phyloP scores from a whole-genome alignment of 345 rosid species.

The Aegle marmelos region DNA sequence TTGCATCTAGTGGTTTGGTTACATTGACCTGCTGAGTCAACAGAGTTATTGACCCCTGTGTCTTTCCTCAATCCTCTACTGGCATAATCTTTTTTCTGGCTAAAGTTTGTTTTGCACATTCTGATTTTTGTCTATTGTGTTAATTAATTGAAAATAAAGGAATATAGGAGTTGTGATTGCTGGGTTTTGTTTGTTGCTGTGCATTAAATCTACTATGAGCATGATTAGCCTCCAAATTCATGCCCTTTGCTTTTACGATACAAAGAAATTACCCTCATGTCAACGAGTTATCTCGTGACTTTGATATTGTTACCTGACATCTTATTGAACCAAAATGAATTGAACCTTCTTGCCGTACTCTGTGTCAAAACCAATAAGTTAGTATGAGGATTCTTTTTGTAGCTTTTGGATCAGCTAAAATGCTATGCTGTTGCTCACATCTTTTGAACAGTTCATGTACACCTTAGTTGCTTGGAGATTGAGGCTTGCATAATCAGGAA shows the following conservation, averaged over 20 bases:
- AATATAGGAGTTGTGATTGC: background rate
- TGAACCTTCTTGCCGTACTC: background rate
- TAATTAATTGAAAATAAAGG: background rate
- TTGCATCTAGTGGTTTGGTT: background rate
- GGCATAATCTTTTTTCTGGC: background rate
- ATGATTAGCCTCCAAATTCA: background rate
- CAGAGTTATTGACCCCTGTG: background rate
- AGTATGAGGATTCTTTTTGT: background rate
- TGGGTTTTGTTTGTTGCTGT: background rate
- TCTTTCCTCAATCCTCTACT: background rate
- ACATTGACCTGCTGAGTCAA: background rate
- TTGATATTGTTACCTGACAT: background rate
- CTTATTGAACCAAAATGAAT: background rate
- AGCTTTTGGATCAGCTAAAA: conserved; percentile 4
- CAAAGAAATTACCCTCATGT: background rate
- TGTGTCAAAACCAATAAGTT: background rate
- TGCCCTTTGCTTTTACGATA: background rate
- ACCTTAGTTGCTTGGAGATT: background rate
- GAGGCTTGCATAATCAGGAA: background rate
- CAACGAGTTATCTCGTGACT: background rate
- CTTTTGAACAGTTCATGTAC: background rate
- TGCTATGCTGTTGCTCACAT: background rate
- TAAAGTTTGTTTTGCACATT: background rate
- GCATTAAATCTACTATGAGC: background rate
- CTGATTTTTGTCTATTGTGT: background rate